phyloP scores from a whole-genome alignment of 148 eudicot species.

The Vaccinium myrtillus region DNA sequence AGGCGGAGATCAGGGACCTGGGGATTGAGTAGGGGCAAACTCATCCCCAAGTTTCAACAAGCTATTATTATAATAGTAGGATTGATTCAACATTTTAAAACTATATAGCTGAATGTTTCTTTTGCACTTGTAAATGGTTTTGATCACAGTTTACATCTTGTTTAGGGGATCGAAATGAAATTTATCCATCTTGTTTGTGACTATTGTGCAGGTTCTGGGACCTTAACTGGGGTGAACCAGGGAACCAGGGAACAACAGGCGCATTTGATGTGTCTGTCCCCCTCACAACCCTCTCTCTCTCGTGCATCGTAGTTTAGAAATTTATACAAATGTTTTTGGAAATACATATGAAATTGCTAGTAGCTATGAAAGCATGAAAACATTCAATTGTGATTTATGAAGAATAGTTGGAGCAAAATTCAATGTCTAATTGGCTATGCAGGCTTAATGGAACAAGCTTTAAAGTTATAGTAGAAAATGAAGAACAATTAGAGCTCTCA shows the following conservation, averaged over 20 bases:
- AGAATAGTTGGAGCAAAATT: background rate
- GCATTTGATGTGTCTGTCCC: constrained; percentile 12
- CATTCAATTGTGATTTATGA: background rate
- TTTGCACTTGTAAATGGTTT: background rate
- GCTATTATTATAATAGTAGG: no score
- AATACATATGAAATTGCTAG: background rate
- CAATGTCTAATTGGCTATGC: background rate
- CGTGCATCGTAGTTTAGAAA: background rate
- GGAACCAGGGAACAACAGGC: constrained; percentile 3
- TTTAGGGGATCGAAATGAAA: background rate
- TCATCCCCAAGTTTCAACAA: no score
- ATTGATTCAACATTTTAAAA: no score
- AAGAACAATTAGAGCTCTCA: constrained; percentile 50
- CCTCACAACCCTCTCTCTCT: background rate
- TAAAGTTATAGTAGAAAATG: constrained; percentile 37
- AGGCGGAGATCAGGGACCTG: no score
- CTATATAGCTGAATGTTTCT: background rate
- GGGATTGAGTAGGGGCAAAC: no score
- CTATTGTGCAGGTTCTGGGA: constrained; percentile 24
- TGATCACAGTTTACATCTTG: background rate
- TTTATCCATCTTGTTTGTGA: background rate
- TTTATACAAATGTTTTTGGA: background rate
- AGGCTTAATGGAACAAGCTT: constrained; percentile 44
- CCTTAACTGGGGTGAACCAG: constrained; percentile 21
- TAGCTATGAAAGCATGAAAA: background rate